phyloP scores from a whole-genome alignment of 2,329 filamentous ascomycete genomes.

The Chrysoporthe deuterocubensis region DNA sequence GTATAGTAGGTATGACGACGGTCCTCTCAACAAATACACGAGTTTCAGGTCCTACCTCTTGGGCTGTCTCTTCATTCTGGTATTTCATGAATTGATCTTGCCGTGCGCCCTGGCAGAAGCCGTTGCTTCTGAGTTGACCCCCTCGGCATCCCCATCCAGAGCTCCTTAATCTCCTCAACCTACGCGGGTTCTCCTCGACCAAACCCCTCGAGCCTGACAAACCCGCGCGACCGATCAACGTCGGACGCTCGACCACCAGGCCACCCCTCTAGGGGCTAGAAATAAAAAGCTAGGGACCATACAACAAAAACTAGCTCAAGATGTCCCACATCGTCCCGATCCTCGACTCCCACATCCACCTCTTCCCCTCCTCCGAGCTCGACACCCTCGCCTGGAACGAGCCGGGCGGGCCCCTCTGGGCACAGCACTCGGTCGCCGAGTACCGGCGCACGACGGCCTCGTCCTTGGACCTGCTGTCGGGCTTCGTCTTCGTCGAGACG shows the following conservation, averaged over 20 bases:
- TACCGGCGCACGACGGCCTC: slow-evolving; percentile 56
- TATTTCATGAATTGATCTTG: not conserved
- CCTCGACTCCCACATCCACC: slow-evolving; percentile 90
- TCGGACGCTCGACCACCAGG: too few relatives aligned
- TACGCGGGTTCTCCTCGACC: not conserved
- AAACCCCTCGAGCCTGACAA: not conserved
- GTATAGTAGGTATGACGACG: not conserved
- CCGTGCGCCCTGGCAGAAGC: not conserved
- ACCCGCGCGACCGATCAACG: not conserved
- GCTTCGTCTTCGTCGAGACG: slow-evolving; percentile 83
- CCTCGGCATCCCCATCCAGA: not conserved
- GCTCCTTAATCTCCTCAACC: not conserved
- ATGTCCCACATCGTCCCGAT: slow-evolving; percentile 54
- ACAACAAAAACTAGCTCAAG: not conserved
- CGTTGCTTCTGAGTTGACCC: not conserved
- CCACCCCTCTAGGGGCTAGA: too few relatives aligned
- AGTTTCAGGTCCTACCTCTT: not conserved
- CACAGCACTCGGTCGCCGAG: slow-evolving; percentile 67
- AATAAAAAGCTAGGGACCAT: not conserved
- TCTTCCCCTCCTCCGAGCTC: slow-evolving; percentile 74
- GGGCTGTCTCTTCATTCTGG: not conserved
- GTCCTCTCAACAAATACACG: not conserved
- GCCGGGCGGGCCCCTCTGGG: slow-evolving; percentile 61
- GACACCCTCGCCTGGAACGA: slow-evolving; percentile 72
- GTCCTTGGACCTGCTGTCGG: slow-evolving; percentile 54